phyloP scores from a whole-genome alignment of 306 rosid genomes.

The Cicer chorassanicum region DNA sequence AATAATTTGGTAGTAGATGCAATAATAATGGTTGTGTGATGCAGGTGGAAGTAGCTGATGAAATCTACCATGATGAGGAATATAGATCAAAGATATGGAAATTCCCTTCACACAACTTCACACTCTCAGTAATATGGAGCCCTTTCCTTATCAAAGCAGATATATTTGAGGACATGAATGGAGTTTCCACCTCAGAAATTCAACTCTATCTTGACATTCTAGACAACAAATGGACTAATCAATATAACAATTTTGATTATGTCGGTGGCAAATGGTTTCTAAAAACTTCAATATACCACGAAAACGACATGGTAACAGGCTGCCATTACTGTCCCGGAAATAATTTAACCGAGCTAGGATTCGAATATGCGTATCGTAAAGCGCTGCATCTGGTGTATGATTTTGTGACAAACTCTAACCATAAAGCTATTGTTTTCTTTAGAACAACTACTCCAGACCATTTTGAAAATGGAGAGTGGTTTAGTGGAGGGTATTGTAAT shows the following conservation, averaged over 20 bases:
- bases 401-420: slow-evolving; percentile 48
- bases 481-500: slow-evolving; percentile 85
- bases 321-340: slow-evolving; percentile 72
- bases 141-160: slow-evolving; percentile 83
- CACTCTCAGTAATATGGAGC: slow-evolving; percentile 76
- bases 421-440: slow-evolving; percentile 61
- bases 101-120: slow-evolving; percentile 78
- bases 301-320: slow-evolving; percentile 55
- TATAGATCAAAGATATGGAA: slow-evolving; percentile 78
- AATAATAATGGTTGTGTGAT: slow-evolving; percentile 31
- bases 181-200: slow-evolving; percentile 68
- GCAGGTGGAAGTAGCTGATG: slow-evolving; percentile 75
- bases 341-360: slow-evolving; percentile 70
- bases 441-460: slow-evolving; percentile 86
- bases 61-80: slow-evolving; percentile 81
- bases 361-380: slow-evolving; percentile 63
- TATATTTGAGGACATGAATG: slow-evolving; percentile 71
- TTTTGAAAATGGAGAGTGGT: slow-evolving; percentile 88
- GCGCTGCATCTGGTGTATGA: slow-evolving; percentile 51
- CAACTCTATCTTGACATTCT: slow-evolving; percentile 69
- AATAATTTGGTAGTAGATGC: not conserved
- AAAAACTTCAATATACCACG: slow-evolving; percentile 74
- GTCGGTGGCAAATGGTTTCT: slow-evolving; percentile 86
- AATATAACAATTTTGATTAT: slow-evolving; percentile 54
- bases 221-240: slow-evolving; percentile 64